Evolutionary conservation across 148 eudicot species (phyloP).

Genomic region (Rhododendron molle): DNA sequence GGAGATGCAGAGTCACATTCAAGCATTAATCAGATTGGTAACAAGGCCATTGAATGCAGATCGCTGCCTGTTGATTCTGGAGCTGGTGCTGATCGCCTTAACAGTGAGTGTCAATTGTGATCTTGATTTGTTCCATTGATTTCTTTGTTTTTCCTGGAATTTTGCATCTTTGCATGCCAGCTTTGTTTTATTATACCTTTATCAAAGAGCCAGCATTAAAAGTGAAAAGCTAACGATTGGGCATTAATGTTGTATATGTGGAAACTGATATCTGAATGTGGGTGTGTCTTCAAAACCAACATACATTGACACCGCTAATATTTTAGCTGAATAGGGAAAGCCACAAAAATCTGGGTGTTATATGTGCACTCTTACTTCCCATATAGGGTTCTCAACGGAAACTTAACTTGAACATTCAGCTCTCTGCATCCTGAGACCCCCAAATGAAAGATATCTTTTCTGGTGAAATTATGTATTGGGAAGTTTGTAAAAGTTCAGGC

Average conservation of each 20-base stretch:
- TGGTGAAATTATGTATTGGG: too few relatives aligned
- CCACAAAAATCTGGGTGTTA: not conserved
- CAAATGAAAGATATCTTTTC: too few relatives aligned
- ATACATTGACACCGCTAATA: not conserved
- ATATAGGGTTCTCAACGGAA: too few relatives aligned
- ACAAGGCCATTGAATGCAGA: slow-evolving; percentile 17
- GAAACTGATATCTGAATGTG: not conserved
- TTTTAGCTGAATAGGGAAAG: not conserved
- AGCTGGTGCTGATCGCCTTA: slow-evolving; percentile 5
- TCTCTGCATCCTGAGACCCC: too few relatives aligned
- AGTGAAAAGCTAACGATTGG: not conserved
- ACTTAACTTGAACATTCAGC: too few relatives aligned
- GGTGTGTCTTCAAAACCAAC: not conserved
- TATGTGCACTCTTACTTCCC: not conserved
- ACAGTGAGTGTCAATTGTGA: slow-evolving; percentile 27
- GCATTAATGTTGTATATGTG: not conserved
- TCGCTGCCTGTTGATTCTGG: slow-evolving; percentile 20
- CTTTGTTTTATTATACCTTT: too few relatives aligned
- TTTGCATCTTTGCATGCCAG: not conserved
- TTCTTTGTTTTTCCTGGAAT: not conserved
- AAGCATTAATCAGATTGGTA: slow-evolving; percentile 23
- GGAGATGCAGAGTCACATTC: slow-evolving; percentile 29
- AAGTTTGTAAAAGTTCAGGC: not conserved
- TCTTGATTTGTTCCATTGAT: not conserved
- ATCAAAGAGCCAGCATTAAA: not conserved